Evolutionary conservation across 495 filamentous ascomycete species (phyloP).

Genomic region (Achaetomiella virescens): DNA sequence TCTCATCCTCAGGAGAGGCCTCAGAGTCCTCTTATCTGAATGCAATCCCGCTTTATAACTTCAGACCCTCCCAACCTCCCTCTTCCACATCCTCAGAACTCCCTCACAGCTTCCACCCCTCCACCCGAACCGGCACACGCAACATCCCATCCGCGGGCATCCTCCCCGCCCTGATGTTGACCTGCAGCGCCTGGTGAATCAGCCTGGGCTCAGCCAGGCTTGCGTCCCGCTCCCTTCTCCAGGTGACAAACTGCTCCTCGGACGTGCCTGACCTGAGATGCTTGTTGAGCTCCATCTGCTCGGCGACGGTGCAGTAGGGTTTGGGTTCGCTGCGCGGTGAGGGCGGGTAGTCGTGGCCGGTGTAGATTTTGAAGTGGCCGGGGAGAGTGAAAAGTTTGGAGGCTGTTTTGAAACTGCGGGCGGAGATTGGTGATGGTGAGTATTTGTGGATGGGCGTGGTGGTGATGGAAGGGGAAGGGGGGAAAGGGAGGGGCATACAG

Average conservation of each 20-base stretch:
- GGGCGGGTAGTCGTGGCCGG: constrained; percentile 48
- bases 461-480: neutral
- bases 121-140: constrained; percentile 39
- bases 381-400: constrained; percentile 44
- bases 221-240: constrained; percentile 44
- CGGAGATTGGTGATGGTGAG: neutral
- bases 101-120: neutral
- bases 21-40: no score
- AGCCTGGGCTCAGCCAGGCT: constrained; percentile 44
- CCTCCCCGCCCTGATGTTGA: constrained; percentile 52
- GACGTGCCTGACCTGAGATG: constrained; percentile 40
- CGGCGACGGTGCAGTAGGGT: constrained; percentile 44
- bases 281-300: constrained; percentile 47
- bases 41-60: neutral
- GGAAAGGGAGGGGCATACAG: constrained; percentile 28
- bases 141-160: constrained; percentile 43
- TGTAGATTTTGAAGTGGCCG: constrained; percentile 41
- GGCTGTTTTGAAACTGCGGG: constrained; percentile 29
- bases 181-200: constrained; percentile 51
- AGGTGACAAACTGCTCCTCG: constrained; percentile 44
- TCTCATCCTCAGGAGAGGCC: no score
- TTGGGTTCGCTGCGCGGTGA: constrained; percentile 25
- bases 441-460: neutral
- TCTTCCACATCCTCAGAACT: neutral
- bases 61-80: neutral